phyloP scores from a whole-genome alignment of 345 rosid species.

The Eucalyptus tenuipes region DNA sequence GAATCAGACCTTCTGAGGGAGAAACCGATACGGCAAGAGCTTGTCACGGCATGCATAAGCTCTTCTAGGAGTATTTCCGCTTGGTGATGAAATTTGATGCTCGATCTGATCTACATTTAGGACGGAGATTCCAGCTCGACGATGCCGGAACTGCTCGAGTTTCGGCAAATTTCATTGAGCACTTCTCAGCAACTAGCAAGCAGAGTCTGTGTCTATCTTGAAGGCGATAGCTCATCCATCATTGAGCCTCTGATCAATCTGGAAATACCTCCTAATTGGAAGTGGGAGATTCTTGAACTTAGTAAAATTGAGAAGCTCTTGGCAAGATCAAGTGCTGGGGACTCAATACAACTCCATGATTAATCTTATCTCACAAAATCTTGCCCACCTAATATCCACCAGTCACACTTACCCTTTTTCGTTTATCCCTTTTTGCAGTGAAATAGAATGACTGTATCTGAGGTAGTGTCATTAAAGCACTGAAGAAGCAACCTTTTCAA shows the following conservation, averaged over 20 bases:
- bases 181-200: background rate
- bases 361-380: too few relatives aligned
- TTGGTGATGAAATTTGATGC: background rate
- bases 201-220: background rate
- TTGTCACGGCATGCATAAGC: background rate
- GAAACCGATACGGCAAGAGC: background rate
- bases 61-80: background rate
- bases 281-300: too few relatives aligned
- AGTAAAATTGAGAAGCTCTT: too few relatives aligned
- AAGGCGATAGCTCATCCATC: fast-evolving
- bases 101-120: background rate
- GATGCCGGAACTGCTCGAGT: background rate
- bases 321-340: too few relatives aligned
- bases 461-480: too few relatives aligned
- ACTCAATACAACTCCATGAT: too few relatives aligned
- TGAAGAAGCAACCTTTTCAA: too few relatives aligned
- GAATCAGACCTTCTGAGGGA: background rate
- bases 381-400: too few relatives aligned
- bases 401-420: too few relatives aligned
- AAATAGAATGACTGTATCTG: too few relatives aligned
- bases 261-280: background rate
- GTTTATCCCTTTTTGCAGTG: too few relatives aligned
- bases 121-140: fast-evolving
- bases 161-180: background rate
- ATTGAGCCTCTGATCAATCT: background rate